These are phyloP conservation scores for Carex scoparia DNA, from an alignment of 176 grass and related monocot species.

Conservation along the genomic window DNA sequence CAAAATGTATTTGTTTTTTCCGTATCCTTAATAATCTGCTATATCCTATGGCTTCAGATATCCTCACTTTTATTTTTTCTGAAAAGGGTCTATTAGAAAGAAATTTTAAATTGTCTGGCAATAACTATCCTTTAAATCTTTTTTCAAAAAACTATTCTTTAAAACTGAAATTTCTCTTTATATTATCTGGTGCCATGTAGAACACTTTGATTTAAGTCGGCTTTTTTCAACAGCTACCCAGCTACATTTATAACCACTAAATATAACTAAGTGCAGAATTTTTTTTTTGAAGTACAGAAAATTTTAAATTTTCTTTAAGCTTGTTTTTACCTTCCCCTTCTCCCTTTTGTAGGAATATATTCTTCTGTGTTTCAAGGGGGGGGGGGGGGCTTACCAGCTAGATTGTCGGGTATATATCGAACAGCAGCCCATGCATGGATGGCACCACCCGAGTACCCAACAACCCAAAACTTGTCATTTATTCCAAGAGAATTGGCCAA, in stretches of 20 bases:
- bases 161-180: not conserved
- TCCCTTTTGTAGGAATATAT: not conserved
- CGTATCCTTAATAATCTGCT: not conserved
- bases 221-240: not conserved
- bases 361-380: not conserved
- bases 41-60: not conserved
- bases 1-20: not conserved
- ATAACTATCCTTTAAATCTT: not conserved
- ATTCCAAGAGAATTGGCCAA: constrained; percentile 63
- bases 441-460: constrained; percentile 78
- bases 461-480: constrained; percentile 73
- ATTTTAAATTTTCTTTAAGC: too few species aligned
- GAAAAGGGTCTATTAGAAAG: not conserved
- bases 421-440: constrained; percentile 97
- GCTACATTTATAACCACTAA: not conserved
- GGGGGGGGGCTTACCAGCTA: constrained; percentile 47
- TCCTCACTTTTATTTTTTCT: not conserved
- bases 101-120: not conserved
- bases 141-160: too few species aligned
- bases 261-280: not conserved
- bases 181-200: not conserved
- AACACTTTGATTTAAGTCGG: not conserved
- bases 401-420: constrained; percentile 80
- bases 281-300: not conserved
- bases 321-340: too few species aligned